Conservation (phyloP, 2,329 filamentous ascomycete species). For the Talaromyces sp. region DNA sequence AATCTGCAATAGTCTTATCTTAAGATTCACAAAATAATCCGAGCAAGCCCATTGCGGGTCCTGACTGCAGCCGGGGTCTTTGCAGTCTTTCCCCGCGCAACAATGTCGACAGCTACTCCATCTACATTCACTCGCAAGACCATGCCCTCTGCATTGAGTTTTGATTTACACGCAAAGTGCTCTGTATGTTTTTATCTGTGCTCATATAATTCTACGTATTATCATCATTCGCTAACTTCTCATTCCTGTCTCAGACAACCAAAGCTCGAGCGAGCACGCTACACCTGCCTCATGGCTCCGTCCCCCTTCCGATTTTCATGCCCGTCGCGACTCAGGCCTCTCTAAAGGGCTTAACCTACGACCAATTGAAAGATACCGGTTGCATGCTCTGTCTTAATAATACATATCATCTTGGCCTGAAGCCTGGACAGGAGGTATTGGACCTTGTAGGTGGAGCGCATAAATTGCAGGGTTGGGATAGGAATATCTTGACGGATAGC, state of each 20-base stretch:
- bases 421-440: constrained; percentile 85
- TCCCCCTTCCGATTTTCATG: constrained; percentile 94
- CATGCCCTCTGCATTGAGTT: constrained; percentile 64
- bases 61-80: neutral
- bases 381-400: constrained; percentile 95
- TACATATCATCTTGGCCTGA: constrained; percentile 93
- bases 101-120: constrained; percentile 30
- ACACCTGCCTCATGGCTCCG: constrained; percentile 83
- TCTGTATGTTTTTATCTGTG: constrained; percentile 48
- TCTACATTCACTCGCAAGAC: constrained; percentile 25
- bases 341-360: constrained; percentile 87
- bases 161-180: constrained; percentile 73
- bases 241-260: constrained; percentile 64
- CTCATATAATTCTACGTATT: neutral
- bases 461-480: constrained; percentile 88
- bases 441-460: constrained; percentile 89
- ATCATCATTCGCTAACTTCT: neutral
- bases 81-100: constrained; percentile 20
- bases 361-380: constrained; percentile 83
- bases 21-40: neutral
- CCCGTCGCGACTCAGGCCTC: constrained; percentile 96
- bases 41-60: neutral
- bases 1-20: neutral
- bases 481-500: constrained; percentile 81
- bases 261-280: constrained; percentile 87